phyloP scores from a whole-genome alignment of 2,329 filamentous ascomycete genomes.

The Talaromyces sp. region DNA sequence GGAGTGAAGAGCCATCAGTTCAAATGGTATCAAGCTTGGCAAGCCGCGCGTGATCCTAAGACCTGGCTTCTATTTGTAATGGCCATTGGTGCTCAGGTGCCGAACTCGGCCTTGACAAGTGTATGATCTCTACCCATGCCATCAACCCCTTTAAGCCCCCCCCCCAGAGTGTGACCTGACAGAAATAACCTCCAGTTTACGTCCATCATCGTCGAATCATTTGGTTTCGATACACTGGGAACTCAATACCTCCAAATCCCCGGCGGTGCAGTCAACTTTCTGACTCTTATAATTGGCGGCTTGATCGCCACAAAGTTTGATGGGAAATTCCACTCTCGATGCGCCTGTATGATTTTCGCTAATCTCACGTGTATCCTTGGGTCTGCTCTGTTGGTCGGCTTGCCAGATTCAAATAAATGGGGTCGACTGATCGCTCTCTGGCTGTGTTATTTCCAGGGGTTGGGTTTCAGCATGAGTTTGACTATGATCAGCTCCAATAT shows the following conservation, averaged over 20 bases:
- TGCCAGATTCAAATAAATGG: constrained; percentile 58
- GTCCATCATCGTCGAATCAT: constrained; percentile 53
- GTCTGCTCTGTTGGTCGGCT: constrained; percentile 54
- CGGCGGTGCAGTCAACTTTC: constrained; percentile 60
- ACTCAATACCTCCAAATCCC: constrained; percentile 64
- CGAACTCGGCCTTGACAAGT: constrained; percentile 59
- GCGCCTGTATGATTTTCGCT: constrained; percentile 59
- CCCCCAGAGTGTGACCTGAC: background rate
- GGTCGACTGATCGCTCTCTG: constrained; percentile 60
- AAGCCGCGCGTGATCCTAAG: constrained; percentile 58
- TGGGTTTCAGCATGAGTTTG: constrained; percentile 58
- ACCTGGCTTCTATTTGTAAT: constrained; percentile 62
- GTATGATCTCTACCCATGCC: constrained; percentile 13
- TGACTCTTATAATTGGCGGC: constrained; percentile 56
- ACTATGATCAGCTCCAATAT: constrained; percentile 59
- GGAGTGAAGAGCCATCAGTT: constrained; percentile 59
- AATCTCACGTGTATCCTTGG: constrained; percentile 60
- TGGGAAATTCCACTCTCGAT: constrained; percentile 50
- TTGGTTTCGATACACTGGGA: constrained; percentile 53
- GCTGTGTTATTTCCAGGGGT: constrained; percentile 59
- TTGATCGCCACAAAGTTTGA: constrained; percentile 54
- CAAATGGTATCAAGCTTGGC: constrained; percentile 50
- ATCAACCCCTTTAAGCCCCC: no score
- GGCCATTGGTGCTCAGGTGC: constrained; percentile 57
- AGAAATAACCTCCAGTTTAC: constrained; percentile 38